Percentiles rank a stretch among this genome's conserved stretches.
phyloP scores from a whole-genome alignment of 306 rosid species.

The Albizia julibrissin region DNA sequence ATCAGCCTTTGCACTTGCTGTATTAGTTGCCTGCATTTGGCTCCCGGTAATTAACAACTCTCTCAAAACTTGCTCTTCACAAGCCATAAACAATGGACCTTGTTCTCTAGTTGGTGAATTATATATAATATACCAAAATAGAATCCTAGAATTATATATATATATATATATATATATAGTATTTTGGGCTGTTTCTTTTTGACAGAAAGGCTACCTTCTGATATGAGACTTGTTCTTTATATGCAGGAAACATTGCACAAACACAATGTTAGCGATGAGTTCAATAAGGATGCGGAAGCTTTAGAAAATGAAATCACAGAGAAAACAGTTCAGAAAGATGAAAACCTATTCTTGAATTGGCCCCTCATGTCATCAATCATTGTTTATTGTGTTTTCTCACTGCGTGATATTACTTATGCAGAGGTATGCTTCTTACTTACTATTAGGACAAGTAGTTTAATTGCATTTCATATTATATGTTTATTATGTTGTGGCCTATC shows the following conservation, averaged over 20 bases:
- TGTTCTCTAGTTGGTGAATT: neutral
- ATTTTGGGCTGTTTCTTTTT: neutral
- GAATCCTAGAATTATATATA: neutral
- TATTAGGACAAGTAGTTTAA: neutral
- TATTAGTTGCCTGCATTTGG: slow-evolving; percentile 41
- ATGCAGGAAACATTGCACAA: slow-evolving; percentile 86
- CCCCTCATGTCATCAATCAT: slow-evolving; percentile 82
- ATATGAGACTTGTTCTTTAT: neutral
- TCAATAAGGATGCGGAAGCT: slow-evolving; percentile 40
- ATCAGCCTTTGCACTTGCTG: slow-evolving; percentile 35
- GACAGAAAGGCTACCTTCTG: neutral
- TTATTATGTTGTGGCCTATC: neutral
- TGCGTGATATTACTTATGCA: slow-evolving; percentile 76
- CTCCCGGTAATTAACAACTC: slow-evolving; percentile 40
- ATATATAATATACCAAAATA: too few species aligned
- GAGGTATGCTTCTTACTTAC: slow-evolving; percentile 57
- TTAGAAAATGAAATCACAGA: slow-evolving; percentile 54
- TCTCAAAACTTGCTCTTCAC: neutral
- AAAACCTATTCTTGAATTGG: slow-evolving; percentile 75
- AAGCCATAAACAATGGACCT: neutral
- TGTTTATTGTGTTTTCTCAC: slow-evolving; percentile 61
- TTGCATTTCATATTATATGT: neutral
- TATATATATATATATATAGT: too few species aligned
- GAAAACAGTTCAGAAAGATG: slow-evolving; percentile 29
- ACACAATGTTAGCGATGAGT: slow-evolving; percentile 35